A percentile compares a stretch with the other conserved stretches of the same genome.
Evolutionary conservation across 1,139 yeast species (phyloP).

Genomic region (Yamadazyma conglobata): DNA sequence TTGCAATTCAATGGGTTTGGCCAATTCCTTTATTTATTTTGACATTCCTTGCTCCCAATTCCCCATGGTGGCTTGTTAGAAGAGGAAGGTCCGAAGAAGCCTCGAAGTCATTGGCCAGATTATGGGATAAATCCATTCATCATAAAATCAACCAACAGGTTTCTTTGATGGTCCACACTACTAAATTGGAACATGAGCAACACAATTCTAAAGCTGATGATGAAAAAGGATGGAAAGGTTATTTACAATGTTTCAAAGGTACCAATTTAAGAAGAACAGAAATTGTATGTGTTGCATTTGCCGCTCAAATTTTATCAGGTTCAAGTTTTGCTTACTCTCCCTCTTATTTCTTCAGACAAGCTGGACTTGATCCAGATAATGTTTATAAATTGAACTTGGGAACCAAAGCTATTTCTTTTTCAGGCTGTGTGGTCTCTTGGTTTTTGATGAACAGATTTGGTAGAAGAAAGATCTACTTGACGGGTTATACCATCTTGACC

Average conservation of each 20-base stretch:
- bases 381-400: conserved; percentile 27
- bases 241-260: conserved; percentile 18
- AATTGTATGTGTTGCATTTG: conserved; percentile 18
- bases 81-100: conserved; percentile 11
- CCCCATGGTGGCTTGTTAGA: conserved; percentile 15
- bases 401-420: conserved; percentile 23
- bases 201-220: conserved; percentile 2
- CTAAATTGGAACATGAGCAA: conserved; percentile 9
- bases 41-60: conserved; percentile 25
- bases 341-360: conserved; percentile 32
- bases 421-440: conserved; percentile 20
- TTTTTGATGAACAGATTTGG: conserved; percentile 19
- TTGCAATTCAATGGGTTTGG: conserved; percentile 39
- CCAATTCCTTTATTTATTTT: conserved; percentile 25
- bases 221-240: conserved; percentile 17
- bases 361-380: conserved; percentile 24
- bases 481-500: conserved; percentile 19
- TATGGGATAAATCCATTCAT: conserved; percentile 5
- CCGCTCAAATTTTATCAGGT: conserved; percentile 11
- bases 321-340: conserved; percentile 19
- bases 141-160: conserved; percentile 8
- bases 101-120: conserved; percentile 7
- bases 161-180: conserved; percentile 11
- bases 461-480: conserved; percentile 21
- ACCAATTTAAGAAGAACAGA: conserved; percentile 22